phyloP scores from a whole-genome alignment of 345 rosid species.

The Sonneratia alba region DNA sequence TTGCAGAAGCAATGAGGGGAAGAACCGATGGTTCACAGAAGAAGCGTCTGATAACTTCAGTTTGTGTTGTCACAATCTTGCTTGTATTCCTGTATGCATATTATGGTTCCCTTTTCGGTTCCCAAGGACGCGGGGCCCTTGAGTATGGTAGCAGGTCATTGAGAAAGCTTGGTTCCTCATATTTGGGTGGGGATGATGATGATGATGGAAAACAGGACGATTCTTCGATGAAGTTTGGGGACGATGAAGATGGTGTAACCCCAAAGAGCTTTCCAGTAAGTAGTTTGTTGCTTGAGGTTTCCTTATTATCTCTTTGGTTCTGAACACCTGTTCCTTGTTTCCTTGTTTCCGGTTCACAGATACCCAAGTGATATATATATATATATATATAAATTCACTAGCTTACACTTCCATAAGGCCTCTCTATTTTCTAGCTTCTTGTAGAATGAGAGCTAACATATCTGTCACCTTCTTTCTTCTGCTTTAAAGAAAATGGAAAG shows the following conservation, averaged over 20 bases:
- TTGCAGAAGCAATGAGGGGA: conserved; percentile 59
- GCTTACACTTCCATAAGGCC: neutral
- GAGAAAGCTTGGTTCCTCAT: conserved; percentile 73
- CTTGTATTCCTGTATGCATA: conserved; percentile 65
- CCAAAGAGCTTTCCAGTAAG: conserved; percentile 89
- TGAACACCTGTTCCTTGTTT: neutral
- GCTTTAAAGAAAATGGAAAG: neutral
- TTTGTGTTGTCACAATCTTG: conserved; percentile 44
- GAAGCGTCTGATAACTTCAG: conserved; percentile 57
- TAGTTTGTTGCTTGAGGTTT: conserved; percentile 3
- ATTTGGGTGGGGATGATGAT: conserved; percentile 77
- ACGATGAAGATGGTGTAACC: conserved; percentile 32
- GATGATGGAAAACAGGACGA: conserved; percentile 51
- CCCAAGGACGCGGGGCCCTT: conserved; percentile 47
- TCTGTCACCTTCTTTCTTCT: neutral
- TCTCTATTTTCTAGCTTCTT: neutral
- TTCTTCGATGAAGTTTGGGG: conserved; percentile 34
- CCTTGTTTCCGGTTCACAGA: neutral
- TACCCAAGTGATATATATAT: neutral
- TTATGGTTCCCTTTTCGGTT: conserved; percentile 58
- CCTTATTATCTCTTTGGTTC: neutral
- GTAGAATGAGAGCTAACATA: neutral
- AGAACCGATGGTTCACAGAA: conserved; percentile 83
- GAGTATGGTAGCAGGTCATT: conserved; percentile 73
- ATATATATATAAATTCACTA: neutral